Percentiles rank a stretch among this genome's conserved stretches.
These are phyloP conservation scores for Telfairia occidentalis DNA, from an alignment of 331 rosid species.

Conservation along the genomic window DNA sequence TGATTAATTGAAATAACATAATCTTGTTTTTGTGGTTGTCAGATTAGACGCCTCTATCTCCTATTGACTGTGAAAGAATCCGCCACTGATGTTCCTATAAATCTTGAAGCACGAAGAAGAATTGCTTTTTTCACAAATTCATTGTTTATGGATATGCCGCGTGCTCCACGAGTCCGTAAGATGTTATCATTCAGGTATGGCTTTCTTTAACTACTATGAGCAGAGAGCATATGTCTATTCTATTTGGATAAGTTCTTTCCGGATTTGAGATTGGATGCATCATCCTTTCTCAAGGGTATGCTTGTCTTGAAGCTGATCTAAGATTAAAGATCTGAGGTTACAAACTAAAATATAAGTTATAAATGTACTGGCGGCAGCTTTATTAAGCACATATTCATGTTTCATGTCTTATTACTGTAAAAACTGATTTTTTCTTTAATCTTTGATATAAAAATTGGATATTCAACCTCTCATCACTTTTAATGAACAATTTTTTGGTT, in stretches of 20 bases:
- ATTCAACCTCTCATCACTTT: not conserved
- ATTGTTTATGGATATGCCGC: slow-evolving; percentile 95
- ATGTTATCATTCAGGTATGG: slow-evolving; percentile 90
- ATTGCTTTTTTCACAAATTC: slow-evolving; percentile 85
- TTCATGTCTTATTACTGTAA: not conserved
- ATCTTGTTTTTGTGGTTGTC: slow-evolving; percentile 22
- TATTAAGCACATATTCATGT: not conserved
- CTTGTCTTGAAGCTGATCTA: not conserved
- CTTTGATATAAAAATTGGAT: not conserved
- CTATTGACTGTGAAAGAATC: slow-evolving; percentile 82
- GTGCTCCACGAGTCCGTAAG: slow-evolving; percentile 82
- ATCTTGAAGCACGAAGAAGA: slow-evolving; percentile 92
- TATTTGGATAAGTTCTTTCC: slow-evolving; percentile 13
- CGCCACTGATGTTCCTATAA: slow-evolving; percentile 70
- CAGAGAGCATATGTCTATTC: not conserved
- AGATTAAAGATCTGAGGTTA: not conserved
- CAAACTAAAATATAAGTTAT: not conserved
- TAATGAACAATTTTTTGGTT: not conserved
- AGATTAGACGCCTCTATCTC: slow-evolving; percentile 83
- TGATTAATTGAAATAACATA: not conserved
- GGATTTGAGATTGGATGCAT: slow-evolving; percentile 15
- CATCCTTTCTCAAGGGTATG: not conserved
- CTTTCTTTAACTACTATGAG: slow-evolving; percentile 11
- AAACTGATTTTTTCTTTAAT: not conserved
- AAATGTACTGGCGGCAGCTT: not conserved